Evolutionary conservation across 805 yeast genomes (phyloP), one percentile per base, ranked within the genome.

Genomic region (Zygoascus ofunaensis): DNA sequence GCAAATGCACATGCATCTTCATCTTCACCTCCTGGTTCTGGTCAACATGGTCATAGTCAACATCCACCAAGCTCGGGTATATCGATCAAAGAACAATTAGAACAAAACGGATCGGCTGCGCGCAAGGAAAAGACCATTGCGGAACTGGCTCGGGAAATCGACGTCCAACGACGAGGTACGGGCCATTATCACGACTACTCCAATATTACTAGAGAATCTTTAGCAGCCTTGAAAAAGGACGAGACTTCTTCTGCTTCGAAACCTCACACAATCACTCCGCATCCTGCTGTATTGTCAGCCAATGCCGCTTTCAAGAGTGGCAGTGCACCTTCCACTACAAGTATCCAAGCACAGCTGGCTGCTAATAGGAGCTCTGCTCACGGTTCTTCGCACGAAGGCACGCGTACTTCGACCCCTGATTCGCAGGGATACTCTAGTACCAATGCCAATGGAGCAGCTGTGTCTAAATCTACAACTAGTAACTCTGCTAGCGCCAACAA

Each of bases 141-240:
- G 8, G 63, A 60, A 39, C 50, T 59, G 34, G 64, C 63, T 12
- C 51, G 58, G 35, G 61, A 58, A 43, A 58, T 59, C 22, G 57
- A 56, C 20, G 36, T 56, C 21, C 54, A 55, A 37, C 51, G 48
- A 39, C 18, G 40, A 15, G 46, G 41, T 22, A 38, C 46, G 15
- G 28, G 34, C 10, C 38, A 40, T 18, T 46, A 40, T 23, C 46
- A 45, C 21, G 44, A 37, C 23, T 44, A 47, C 22, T 36, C 46
- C 5, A 15, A 40, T 3, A 32, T 44, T 41, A 47, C 50, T 4
- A 38, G 49, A 24, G 49, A 46, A 17, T 36, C 45, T 19, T 10
- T 42, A 12, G 38, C 15, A 17, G 20, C 15, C 18, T 22, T 28
- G 21, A 37, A 21, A 10, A 24, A 21, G 4, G 41, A 37, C 14